Base-by-base conservation (phyloP, 345 rosid genomes). In the Raphanus raphanistrum region DNA sequence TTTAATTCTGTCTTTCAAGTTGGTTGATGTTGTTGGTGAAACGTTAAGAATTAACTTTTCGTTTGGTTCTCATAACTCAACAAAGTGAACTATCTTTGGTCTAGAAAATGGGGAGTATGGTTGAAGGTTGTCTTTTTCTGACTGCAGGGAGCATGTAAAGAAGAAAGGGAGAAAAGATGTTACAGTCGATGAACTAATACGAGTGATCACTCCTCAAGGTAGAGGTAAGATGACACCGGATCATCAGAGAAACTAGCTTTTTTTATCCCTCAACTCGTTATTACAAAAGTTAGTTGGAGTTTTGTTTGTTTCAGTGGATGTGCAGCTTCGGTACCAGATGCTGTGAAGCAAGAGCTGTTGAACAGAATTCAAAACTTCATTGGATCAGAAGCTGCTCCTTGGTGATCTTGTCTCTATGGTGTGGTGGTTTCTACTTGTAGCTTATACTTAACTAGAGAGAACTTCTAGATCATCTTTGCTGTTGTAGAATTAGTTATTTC, bases 101-200 rank as follows among this genome's bases (percentile, higher is more conserved):
- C 3, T 72, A 13, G 28, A 33, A 66, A 72, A 16, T 58, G 11
- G 35, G 21, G 21, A 21, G 17, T 58, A n/a, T 61, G 57, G 69
- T 25, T 55, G 50, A 13, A 52, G 7, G 45, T 0, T 38, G 8
- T 10, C 29, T 38, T 13, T 31, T 15, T 77, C 13, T 0, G n/a
- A 12, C 17, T 75, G 65, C 50, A 93, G 95, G 89, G 91, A 87
- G 70, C 88, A 85, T 81, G 80, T 80, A 43, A 86, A 83, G 89
- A 86, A 93, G 86, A 90, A 90, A 79, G 96, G 93, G 12, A 86
- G 89, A 79, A 89, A 84, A 76, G 88, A 87, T 70, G 91, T 91
- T 10, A 88, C 90, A 8, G 87, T 91, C 17, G 98, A 93, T 82
- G 97, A 91, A 69, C 92, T 93, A 31, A 84, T 91, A 21, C 86